Evolutionary conservation across 2,329 filamentous ascomycete genomes (phyloP).

Genomic region (Colletotrichum simmondsii): DNA sequence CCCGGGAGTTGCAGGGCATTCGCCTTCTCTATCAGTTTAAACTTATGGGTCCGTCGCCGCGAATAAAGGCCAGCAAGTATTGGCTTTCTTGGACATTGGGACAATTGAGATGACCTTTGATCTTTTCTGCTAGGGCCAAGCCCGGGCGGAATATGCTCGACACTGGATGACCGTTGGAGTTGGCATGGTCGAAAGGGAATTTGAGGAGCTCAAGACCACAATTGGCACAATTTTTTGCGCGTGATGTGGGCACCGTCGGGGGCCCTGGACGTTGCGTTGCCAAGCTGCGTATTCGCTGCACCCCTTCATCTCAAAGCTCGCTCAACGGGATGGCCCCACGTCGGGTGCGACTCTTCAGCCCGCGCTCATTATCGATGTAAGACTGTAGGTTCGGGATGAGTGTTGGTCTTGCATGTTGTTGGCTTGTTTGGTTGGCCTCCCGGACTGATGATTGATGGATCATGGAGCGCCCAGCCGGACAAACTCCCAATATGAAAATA

Average conservation of each 20-base stretch:
- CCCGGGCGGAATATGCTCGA: background rate
- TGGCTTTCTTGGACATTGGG: background rate
- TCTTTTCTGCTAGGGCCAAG: background rate
- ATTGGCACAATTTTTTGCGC: background rate
- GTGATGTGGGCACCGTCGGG: conserved; percentile 21
- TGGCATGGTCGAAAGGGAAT: conserved; percentile 3
- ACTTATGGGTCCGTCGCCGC: conserved; percentile 13
- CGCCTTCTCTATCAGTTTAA: conserved; percentile 20
- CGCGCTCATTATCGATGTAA: background rate
- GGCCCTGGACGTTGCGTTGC: background rate
- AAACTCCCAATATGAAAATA: background rate
- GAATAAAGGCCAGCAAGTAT: conserved; percentile 6
- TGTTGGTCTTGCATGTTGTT: background rate
- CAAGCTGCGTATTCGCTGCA: conserved; percentile 20
- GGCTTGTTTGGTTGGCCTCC: background rate
- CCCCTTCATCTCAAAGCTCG: conserved; percentile 17
- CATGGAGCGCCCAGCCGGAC: conserved; percentile 16
- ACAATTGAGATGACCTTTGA: background rate
- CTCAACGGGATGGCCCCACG: conserved; percentile 3
- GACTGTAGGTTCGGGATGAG: background rate
- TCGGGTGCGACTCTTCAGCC: conserved; percentile 12
- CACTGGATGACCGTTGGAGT: background rate
- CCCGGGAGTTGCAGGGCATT: background rate
- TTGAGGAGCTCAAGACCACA: background rate
- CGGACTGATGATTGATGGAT: conserved; percentile 8